Conservation (phyloP, 1,139 yeast genomes). For the Hanseniaspora uvarum region DNA sequence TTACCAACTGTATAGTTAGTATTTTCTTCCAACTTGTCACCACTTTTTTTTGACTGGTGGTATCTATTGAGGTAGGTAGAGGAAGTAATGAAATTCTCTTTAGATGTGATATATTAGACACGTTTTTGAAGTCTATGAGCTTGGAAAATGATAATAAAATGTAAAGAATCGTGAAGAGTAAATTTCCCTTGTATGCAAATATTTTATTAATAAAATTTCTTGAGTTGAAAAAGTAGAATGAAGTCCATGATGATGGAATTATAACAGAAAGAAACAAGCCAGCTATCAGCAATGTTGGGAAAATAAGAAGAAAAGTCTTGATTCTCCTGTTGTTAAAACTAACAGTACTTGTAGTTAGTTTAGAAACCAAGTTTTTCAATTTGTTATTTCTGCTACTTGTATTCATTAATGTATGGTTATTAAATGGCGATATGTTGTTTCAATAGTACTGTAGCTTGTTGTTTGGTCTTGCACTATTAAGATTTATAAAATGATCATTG, state of each 20-base stretch:
- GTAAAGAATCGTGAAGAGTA: slow-evolving; percentile 24
- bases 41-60: neutral
- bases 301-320: neutral
- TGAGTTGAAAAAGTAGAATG: slow-evolving; percentile 25
- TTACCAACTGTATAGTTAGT: slow-evolving; percentile 24
- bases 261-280: neutral
- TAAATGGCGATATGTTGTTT: too few species aligned
- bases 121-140: neutral
- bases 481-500: too few species aligned
- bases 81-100: slow-evolving; percentile 10
- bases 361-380: neutral
- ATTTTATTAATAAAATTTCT: slow-evolving; percentile 29
- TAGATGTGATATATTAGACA: neutral
- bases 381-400: neutral
- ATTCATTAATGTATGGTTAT: neutral
- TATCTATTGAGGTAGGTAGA: neutral
- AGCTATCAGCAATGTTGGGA: neutral
- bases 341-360: neutral
- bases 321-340: neutral
- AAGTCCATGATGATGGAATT: slow-evolving; percentile 3
- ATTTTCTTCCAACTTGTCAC: slow-evolving; percentile 13
- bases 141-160: neutral
- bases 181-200: slow-evolving; percentile 34
- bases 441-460: neutral
- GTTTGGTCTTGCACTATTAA: too few species aligned